These are phyloP conservation scores for Fusarium sterilihyphosum DNA, from an alignment of 2,329 filamentous ascomycete species.

Conservation along the genomic window DNA sequence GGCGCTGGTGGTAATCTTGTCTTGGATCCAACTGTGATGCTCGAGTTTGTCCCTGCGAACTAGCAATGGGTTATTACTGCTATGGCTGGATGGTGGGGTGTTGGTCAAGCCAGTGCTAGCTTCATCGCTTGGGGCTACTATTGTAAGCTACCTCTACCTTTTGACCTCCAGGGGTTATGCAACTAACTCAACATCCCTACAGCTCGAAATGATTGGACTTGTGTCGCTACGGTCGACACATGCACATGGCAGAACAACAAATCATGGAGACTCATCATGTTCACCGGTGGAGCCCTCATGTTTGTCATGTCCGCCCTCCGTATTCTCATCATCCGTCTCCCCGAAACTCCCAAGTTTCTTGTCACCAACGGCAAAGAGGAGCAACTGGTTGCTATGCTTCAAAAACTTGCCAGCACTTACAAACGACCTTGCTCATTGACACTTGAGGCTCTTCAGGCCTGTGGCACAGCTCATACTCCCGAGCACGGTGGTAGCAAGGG, in stretches of 20 bases:
- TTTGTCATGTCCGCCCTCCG: neutral
- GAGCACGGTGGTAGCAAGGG: neutral
- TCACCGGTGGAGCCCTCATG: constrained; percentile 4
- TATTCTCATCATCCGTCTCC: neutral
- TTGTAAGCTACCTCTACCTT: neutral
- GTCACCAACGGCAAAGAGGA: neutral
- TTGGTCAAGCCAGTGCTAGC: neutral
- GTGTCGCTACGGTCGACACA: neutral
- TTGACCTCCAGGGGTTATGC: rapidly evolving
- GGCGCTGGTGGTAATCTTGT: neutral
- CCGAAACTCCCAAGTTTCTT: neutral
- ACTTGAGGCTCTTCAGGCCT: neutral
- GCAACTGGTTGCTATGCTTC: neutral
- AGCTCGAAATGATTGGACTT: constrained; percentile 9
- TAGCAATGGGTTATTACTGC: constrained; percentile 12
- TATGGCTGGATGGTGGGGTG: constrained; percentile 5
- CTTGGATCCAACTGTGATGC: neutral
- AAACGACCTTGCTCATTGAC: neutral
- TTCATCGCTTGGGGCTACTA: constrained; percentile 6
- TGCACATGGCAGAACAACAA: neutral
- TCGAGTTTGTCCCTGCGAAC: neutral
- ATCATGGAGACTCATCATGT: neutral
- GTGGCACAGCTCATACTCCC: neutral
- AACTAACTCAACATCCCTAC: neutral
- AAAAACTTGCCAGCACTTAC: neutral